Conservation (phyloP, 495 filamentous ascomycete species). For the Parathielavia appendiculata region DNA sequence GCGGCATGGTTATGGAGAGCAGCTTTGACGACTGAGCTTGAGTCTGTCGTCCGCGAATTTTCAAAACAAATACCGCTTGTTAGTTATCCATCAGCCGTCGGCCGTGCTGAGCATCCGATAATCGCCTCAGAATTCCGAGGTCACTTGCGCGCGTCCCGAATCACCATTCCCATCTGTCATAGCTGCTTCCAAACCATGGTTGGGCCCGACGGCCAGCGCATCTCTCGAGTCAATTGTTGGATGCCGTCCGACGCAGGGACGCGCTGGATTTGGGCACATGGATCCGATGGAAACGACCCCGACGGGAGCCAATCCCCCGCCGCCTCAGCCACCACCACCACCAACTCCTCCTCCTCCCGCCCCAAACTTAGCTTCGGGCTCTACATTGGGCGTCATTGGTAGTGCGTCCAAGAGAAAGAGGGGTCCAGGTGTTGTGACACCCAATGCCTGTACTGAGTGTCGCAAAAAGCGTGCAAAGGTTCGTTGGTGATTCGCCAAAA, state of each 20-base stretch:
- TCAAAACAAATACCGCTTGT: no score
- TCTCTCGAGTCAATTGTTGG: constrained; percentile 5
- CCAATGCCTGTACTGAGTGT: constrained; percentile 54
- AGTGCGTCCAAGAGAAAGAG: constrained; percentile 41
- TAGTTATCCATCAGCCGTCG: no score
- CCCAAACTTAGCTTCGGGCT: constrained; percentile 2
- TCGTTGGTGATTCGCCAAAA: constrained; percentile 7
- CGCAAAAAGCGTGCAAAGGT: constrained; percentile 55
- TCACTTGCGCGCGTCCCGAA: neutral
- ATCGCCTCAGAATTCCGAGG: neutral
- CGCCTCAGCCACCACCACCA: constrained; percentile 9
- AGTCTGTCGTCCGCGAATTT: no score
- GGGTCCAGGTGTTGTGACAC: constrained; percentile 49
- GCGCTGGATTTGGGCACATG: constrained; percentile 9
- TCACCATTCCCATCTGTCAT: no score
- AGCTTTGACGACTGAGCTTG: no score
- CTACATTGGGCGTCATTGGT: neutral
- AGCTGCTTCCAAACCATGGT: constrained; percentile 14
- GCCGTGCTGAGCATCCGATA: no score
- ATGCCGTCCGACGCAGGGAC: neutral
- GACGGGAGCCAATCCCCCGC: constrained; percentile 4
- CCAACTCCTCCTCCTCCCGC: constrained; percentile 1
- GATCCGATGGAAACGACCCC: constrained; percentile 30
- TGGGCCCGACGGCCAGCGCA: constrained; percentile 2
- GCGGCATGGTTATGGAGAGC: neutral